Evolutionary conservation across 1,284 basidiomycete genomes (phyloP).

Genomic region (Wolfiporia cocos): DNA sequence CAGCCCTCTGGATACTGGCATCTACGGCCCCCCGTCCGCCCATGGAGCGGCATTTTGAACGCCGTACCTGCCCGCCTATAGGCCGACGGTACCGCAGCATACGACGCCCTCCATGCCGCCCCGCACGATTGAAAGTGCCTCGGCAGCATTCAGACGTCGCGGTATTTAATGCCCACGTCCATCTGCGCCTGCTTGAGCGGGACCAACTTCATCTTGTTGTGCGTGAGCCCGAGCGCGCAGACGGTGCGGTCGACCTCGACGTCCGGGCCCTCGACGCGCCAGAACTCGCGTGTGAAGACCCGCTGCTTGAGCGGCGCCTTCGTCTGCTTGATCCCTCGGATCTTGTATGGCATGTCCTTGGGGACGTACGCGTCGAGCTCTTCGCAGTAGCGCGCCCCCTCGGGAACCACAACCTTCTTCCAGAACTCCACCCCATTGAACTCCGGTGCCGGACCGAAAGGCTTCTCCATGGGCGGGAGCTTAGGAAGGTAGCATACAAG

Average conservation of each 20-base stretch:
- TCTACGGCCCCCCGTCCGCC: slow-evolving; percentile 3
- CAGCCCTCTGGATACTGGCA: background rate
- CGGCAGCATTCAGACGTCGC: background rate
- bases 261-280: background rate
- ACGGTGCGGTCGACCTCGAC: slow-evolving; percentile 2
- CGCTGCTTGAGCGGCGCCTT: slow-evolving; percentile 4
- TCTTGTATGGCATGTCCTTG: slow-evolving; percentile 6
- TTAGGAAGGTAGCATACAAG: no score
- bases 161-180: slow-evolving; percentile 5
- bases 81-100: slow-evolving; percentile 1
- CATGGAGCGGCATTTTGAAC: background rate
- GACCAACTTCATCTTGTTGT: slow-evolving; percentile 8
- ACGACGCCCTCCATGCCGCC: background rate
- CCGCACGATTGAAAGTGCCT: background rate
- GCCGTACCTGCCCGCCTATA: background rate
- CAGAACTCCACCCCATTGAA: background rate
- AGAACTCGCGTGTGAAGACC: slow-evolving; percentile 2
- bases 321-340: slow-evolving; percentile 10
- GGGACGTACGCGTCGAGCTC: slow-evolving; percentile 11
- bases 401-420: background rate
- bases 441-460: slow-evolving; percentile 2
- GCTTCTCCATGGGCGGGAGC: background rate
- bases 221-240: slow-evolving; percentile 10
- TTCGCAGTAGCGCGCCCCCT: slow-evolving; percentile 11
- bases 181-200: slow-evolving; percentile 9